These are phyloP conservation scores for Madurella mycetomatis DNA, from an alignment of 2,329 filamentous ascomycete genomes.

Conservation along the genomic window DNA sequence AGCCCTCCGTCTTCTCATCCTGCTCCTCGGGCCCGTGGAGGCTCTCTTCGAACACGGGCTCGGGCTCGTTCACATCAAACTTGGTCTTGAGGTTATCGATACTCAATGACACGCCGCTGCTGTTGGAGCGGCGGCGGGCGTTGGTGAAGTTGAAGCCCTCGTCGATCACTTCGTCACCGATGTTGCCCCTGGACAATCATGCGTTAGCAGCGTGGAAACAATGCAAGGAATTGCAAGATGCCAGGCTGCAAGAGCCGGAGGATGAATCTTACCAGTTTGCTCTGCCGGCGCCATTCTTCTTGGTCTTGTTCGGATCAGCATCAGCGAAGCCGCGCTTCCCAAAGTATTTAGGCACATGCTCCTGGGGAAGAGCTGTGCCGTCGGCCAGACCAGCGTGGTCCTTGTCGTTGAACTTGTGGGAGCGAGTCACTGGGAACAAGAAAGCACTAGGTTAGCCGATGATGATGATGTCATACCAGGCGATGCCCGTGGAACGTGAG, in stretches of 20 bases:
- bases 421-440: slow-evolving; percentile 78
- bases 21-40: slow-evolving; percentile 65
- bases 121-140: slow-evolving; percentile 87
- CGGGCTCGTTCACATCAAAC: slow-evolving; percentile 84
- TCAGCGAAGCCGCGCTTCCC: slow-evolving; percentile 79
- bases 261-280: slow-evolving; percentile 75
- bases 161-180: slow-evolving; percentile 80
- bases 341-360: slow-evolving; percentile 86
- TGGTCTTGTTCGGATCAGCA: slow-evolving; percentile 83
- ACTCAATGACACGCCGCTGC: slow-evolving; percentile 63
- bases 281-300: slow-evolving; percentile 92
- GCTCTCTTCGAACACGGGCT: slow-evolving; percentile 88
- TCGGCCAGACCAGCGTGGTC: slow-evolving; percentile 78
- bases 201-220: not conserved
- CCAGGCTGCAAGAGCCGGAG: not conserved
- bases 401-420: slow-evolving; percentile 92
- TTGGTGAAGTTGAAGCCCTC: slow-evolving; percentile 80
- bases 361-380: slow-evolving; percentile 62
- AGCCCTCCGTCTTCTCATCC: slow-evolving; percentile 55
- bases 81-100: slow-evolving; percentile 89
- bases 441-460: slow-evolving; percentile 5
- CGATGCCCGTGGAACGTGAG: not conserved
- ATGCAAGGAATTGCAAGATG: not conserved
- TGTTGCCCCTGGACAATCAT: slow-evolving; percentile 61
- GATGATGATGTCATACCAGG: slow-evolving; percentile 13